Base-by-base conservation (phyloP, 305 asterid species). In the Solanum hybrid region DNA sequence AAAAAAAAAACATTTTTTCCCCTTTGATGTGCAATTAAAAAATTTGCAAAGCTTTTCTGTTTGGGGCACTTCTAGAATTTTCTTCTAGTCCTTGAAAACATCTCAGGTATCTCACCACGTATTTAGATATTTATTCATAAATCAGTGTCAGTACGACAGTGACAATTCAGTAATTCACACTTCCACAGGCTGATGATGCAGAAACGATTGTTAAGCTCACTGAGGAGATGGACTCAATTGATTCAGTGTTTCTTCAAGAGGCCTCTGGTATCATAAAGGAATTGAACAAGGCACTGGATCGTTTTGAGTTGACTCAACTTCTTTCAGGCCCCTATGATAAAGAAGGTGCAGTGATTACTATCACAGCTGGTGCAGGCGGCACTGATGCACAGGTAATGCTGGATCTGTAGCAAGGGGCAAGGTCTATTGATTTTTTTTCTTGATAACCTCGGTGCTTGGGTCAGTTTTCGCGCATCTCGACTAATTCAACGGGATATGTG, bases 301-400 rank as follows among this genome's bases (percentile, higher is more conserved):
- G 88, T 79, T 96, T 91, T 90, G 99, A 97, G 92, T 87, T 97
- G 92, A 95, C 98, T 64, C 99, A 96, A 92, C 99, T 97, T 88
- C 98, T 97, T 86, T 95, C 99, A 51, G 96, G 98, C 79, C 99
- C 98, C 29, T 97, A 96, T 90, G 99, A 97, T 90, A 97, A 95
- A 92, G 99, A 97, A 94, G 97, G 98, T 37, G 99, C 98, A 66
- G 95, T 96, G 64, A 88, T 97, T 88, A 93, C 91, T 87, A 96
- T 96, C 84, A 91, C 98, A 72, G 99, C 99, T 86, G 99, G 99
- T 90, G 99, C 99, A 1, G 99, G 99, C 80, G 99, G 99, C 81
- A 97, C 99, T 88, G 99, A 97, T 90, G 99, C 99, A 72, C 99
- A 97, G 99, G 99, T 97, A 94, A 94, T 51, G 77, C 86, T 56